phyloP scores from a whole-genome alignment of 1,139 yeast genomes.

The Protomyces arabidopsidicola region DNA sequence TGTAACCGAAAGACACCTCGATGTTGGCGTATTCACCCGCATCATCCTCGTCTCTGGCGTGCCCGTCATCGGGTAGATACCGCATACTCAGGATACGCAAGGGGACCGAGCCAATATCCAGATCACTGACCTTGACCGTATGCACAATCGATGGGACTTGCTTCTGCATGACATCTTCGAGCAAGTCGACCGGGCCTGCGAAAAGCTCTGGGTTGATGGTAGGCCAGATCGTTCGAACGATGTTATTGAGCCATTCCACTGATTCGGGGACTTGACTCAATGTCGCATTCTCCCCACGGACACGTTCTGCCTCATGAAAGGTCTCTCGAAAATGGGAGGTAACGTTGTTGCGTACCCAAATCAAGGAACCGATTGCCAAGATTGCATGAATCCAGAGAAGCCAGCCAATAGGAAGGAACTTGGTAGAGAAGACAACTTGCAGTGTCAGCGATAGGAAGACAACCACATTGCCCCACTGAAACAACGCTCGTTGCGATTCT shows the following conservation, averaged over 20 bases:
- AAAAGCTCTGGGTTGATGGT: conserved; percentile 29
- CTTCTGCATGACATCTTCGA: conserved; percentile 30
- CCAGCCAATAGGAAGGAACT: conserved; percentile 7
- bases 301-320: conserved; percentile 25
- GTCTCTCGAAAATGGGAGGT: neutral
- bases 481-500: conserved; percentile 9
- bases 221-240: conserved; percentile 26
- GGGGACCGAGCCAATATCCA: conserved; percentile 26
- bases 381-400: conserved; percentile 12
- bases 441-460: conserved; percentile 2
- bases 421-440: conserved; percentile 8
- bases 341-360: neutral
- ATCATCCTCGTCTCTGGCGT: conserved; percentile 13
- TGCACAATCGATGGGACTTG: conserved; percentile 27
- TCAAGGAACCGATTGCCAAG: conserved; percentile 1
- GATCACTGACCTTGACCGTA: conserved; percentile 26
- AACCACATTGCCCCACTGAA: conserved; percentile 18
- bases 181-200: conserved; percentile 23
- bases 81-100: conserved; percentile 27
- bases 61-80: conserved; percentile 21
- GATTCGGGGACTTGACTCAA: conserved; percentile 25
- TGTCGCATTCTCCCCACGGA: conserved; percentile 27
- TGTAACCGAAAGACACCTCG: conserved; percentile 26
- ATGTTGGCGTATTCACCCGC: conserved; percentile 27
- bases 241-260: conserved; percentile 29